Conservation (phyloP, 108 stramenopile species). For the Cyclotella choctawhatcheeana region DNA sequence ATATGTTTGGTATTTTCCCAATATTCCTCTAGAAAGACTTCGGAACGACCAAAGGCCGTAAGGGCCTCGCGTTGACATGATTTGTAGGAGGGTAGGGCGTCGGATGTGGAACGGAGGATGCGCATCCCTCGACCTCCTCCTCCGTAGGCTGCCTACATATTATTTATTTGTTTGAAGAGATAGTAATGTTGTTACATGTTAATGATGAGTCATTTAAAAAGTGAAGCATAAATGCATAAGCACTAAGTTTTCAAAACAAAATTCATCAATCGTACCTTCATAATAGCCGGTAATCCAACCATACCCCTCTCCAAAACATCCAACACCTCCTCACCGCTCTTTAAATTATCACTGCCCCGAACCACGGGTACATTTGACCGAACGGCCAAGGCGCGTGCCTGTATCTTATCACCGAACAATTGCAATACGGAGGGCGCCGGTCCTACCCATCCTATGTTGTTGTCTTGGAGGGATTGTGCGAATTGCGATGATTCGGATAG, state of each 20-base stretch:
- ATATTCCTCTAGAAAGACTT: constrained; percentile 89
- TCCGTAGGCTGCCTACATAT: constrained; percentile 93
- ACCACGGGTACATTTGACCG: constrained; percentile 82
- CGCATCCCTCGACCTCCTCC: constrained; percentile 98
- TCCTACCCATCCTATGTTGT: constrained; percentile 84
- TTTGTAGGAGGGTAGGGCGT: constrained; percentile 66
- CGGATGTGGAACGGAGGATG: constrained; percentile 71
- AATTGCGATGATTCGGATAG: constrained; percentile 91
- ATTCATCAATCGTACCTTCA: constrained; percentile 33
- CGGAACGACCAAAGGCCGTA: constrained; percentile 80
- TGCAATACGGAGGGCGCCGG: constrained; percentile 76
- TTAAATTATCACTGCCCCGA: constrained; percentile 76
- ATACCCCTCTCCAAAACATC: constrained; percentile 35
- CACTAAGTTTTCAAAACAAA: neutral
- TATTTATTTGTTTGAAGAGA: constrained; percentile 71
- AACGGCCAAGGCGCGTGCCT: constrained; percentile 78
- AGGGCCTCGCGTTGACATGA: constrained; percentile 76
- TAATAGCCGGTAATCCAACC: constrained; percentile 45
- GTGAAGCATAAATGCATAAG: no score
- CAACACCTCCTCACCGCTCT: constrained; percentile 39
- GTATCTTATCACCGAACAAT: constrained; percentile 92
- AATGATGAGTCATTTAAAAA: neutral
- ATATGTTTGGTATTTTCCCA: constrained; percentile 91
- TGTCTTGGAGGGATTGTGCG: constrained; percentile 58
- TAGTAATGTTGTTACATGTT: constrained; percentile 50